Percentiles rank a stretch among this genome's conserved stretches.
Conservation (phyloP, 768 basidiomycete genomes). For the Neoboletus brunneissimus region DNA sequence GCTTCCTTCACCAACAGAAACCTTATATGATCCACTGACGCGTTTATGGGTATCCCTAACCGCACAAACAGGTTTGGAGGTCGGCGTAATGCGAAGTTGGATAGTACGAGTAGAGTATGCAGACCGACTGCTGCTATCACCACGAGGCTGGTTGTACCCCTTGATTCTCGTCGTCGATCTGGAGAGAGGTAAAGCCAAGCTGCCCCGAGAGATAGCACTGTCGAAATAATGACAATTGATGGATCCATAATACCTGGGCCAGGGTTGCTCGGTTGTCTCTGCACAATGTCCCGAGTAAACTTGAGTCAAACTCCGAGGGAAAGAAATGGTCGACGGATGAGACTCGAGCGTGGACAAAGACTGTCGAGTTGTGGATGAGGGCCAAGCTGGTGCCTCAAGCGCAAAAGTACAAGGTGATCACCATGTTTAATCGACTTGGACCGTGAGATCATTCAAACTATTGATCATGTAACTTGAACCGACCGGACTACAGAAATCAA, state of each 20-base stretch:
- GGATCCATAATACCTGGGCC: conserved; percentile 1
- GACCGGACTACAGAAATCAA: too few species aligned
- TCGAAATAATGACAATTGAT: conserved; percentile 10
- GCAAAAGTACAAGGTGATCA: background rate
- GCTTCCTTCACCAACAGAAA: conserved; percentile 43
- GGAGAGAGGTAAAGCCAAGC: conserved; percentile 17
- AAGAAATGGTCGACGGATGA: too few species aligned
- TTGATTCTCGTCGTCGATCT: conserved; percentile 2
- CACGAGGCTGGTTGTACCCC: background rate
- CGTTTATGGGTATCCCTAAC: conserved; percentile 53
- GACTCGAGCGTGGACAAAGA: background rate
- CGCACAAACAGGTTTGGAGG: conserved; percentile 63
- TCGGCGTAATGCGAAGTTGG: conserved; percentile 23
- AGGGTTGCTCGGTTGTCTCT: background rate
- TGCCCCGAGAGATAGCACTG: conserved; percentile 16
- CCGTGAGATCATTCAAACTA: background rate
- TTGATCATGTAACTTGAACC: background rate
- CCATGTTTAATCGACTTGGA: background rate
- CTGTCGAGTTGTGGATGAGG: background rate
- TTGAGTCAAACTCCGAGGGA: background rate
- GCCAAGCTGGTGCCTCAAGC: background rate
- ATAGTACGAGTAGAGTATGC: conserved; percentile 19
- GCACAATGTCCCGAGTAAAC: background rate
- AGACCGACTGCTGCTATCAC: conserved; percentile 12
- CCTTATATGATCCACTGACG: conserved; percentile 51